Conservation (phyloP, 345 rosid genomes). For the Lumnitzera littorea region DNA sequence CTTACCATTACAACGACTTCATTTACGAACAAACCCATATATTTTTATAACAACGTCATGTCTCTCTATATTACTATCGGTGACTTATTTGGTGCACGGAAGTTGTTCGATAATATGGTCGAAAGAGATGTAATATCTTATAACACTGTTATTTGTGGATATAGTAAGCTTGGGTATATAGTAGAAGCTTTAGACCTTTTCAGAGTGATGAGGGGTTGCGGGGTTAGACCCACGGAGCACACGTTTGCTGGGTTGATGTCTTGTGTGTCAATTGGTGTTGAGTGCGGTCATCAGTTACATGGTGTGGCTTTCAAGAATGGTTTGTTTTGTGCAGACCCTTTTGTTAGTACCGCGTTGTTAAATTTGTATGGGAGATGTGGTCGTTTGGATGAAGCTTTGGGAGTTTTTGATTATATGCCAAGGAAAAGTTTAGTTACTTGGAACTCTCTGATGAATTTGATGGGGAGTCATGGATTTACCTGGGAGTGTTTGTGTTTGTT, state of each 20-base stretch:
- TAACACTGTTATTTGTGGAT: conserved; percentile 45
- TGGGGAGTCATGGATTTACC: conserved; percentile 41
- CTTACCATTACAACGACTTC: conserved; percentile 41
- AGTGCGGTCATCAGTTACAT: conserved; percentile 52
- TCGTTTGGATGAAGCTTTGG: conserved; percentile 34
- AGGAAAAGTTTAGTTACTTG: conserved; percentile 60
- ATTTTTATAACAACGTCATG: conserved; percentile 52
- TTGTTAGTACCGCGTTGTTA: conserved; percentile 63
- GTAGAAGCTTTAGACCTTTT: conserved; percentile 42
- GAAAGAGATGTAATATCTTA: conserved; percentile 51
- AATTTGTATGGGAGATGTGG: conserved; percentile 62
- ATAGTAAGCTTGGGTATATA: conserved; percentile 25
- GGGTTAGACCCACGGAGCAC: conserved; percentile 41
- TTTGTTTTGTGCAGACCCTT: conserved; percentile 44
- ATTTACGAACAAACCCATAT: conserved; percentile 38
- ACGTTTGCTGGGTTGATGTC: conserved; percentile 59
- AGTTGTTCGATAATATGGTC: conserved; percentile 63
- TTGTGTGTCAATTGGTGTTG: conserved; percentile 28
- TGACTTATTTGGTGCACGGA: conserved; percentile 31
- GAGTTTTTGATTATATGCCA: conserved; percentile 58
- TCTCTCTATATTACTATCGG: conserved; percentile 21
- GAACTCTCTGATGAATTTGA: conserved; percentile 57
- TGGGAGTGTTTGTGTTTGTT: conserved; percentile 39
- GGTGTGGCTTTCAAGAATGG: conserved; percentile 56
- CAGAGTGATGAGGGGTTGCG: conserved; percentile 37